phyloP scores from a whole-genome alignment of 164 flowering plant genomes.

The Umbilicus rupestris region DNA sequence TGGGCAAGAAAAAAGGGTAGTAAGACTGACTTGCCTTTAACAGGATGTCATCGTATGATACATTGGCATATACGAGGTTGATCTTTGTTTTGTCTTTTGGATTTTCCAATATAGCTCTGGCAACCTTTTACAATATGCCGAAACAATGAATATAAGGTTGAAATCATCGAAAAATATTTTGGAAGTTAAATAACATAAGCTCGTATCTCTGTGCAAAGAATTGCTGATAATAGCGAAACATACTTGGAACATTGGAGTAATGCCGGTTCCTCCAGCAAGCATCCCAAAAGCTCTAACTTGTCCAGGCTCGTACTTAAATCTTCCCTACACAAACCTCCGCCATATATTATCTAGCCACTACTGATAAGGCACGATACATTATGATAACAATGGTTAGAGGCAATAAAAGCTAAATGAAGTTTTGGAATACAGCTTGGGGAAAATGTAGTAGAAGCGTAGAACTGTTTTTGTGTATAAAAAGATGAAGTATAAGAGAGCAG shows the following conservation, averaged over 20 bases:
- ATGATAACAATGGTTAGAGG: neutral
- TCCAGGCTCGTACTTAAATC: constrained; percentile 25
- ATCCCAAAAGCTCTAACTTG: constrained; percentile 29
- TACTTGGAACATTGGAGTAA: constrained; percentile 37
- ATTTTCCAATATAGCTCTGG: constrained; percentile 78
- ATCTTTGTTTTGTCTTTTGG: constrained; percentile 61
- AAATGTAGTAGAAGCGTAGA: too few species aligned
- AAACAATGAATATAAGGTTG: neutral
- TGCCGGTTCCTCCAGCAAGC: constrained; percentile 36
- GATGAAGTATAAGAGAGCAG: neutral
- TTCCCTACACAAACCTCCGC: constrained; percentile 16
- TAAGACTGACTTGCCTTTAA: constrained; percentile 43
- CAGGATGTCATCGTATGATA: constrained; percentile 62
- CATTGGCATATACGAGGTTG: constrained; percentile 76
- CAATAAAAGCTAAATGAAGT: neutral
- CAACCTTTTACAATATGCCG: constrained; percentile 29
- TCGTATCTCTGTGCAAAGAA: neutral
- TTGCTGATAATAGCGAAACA: neutral
- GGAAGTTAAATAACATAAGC: neutral
- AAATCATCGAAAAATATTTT: neutral
- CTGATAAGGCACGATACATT: neutral
- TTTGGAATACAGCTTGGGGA: neutral
- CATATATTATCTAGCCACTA: constrained; percentile 6
- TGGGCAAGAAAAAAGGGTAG: neutral
- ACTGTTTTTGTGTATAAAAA: too few species aligned